Percentiles rank a stretch among this genome's conserved stretches.
phyloP scores from a whole-genome alignment of 1,284 basidiomycete species.

The Apiotrichum mycotoxinovorans region DNA sequence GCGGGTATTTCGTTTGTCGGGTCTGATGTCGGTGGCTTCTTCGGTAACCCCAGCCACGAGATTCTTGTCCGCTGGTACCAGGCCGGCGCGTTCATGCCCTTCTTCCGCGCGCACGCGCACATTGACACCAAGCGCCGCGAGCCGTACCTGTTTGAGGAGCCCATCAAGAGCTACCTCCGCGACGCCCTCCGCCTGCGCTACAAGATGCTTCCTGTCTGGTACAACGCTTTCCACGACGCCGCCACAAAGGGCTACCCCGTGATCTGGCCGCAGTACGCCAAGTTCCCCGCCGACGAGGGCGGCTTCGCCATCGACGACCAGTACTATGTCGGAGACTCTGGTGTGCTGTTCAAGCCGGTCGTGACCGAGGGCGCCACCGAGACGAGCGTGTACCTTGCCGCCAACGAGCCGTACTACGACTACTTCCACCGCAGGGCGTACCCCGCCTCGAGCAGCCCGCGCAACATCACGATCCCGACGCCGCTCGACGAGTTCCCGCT shows the following conservation, averaged over 20 bases:
- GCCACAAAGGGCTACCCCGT: slow-evolving; percentile 75
- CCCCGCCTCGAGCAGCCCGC: slow-evolving; percentile 62
- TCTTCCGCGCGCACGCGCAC: slow-evolving; percentile 98
- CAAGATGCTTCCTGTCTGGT: slow-evolving; percentile 87
- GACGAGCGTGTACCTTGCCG: slow-evolving; percentile 77
- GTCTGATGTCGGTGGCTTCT: slow-evolving; percentile 97
- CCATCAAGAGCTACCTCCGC: slow-evolving; percentile 74
- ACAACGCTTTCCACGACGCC: slow-evolving; percentile 88
- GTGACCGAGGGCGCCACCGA: slow-evolving; percentile 69
- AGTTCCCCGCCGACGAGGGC: slow-evolving; percentile 79
- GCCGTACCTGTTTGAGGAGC: slow-evolving; percentile 87
- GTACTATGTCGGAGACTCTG: slow-evolving; percentile 84
- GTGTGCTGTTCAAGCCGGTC: slow-evolving; percentile 88
- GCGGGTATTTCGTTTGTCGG: slow-evolving; percentile 93
- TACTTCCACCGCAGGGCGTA: slow-evolving; percentile 73
- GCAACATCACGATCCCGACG: slow-evolving; percentile 68
- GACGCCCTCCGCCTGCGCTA: slow-evolving; percentile 82
- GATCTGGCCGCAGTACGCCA: slow-evolving; percentile 86
- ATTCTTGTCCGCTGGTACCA: slow-evolving; percentile 98
- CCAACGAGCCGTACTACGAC: slow-evolving; percentile 90
- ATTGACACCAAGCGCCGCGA: slow-evolving; percentile 97
- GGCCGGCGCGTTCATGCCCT: slow-evolving; percentile 89
- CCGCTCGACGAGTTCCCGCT: slow-evolving; percentile 77
- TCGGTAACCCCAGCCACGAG: slow-evolving; percentile 90
- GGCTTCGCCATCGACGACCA: slow-evolving; percentile 92